Evolutionary conservation across 2,329 filamentous ascomycete genomes (phyloP), one percentile per base, ranked within the genome.

Genomic region (Fusarium sp.): DNA sequence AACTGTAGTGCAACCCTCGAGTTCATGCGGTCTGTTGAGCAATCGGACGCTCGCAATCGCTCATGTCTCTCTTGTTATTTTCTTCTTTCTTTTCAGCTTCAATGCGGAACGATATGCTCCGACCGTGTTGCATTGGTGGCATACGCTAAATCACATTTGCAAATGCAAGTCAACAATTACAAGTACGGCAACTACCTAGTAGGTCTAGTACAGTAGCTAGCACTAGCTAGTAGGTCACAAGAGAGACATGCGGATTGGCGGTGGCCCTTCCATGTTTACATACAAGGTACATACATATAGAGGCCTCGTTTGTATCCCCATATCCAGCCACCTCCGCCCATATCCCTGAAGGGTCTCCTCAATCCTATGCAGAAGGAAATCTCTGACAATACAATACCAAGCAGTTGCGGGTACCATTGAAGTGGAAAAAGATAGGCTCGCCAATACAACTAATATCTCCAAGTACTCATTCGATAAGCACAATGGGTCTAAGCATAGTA

Each of bases 1-100:
- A 61, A 26, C 50, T 60, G 65, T 68, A 49, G 60, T 68, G 54
- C 54, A 68, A 68, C 65, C 65, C 46, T 68, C 50, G 20, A 61
- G 65, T 68, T 68, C 65, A 68, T 68, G 65, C 65, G 49, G 46
- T 55, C 59, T 41, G 19, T 43, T 39, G 22, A 46, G 43, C 40
- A 57, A 64, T 58, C 54, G 46, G 58, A 48, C 58, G 45, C 64
- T 65, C 24, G 22, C 57, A 45, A 48, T 61, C 14, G 26, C 45
- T 63, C 39, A 50, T 22, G 10, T n/a, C 32, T 30, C 32, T 37
- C 17, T 32, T 33, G 37, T 52, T 30, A 28, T 35, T 37, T 24
- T 28, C 26, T 41, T 52, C 46, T 40, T 35, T 28, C 19, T 32
- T 33, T 41, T 52, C 46, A 50, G 24, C 37, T 40, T 49, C 62